phyloP scores from a whole-genome alignment of 1,284 basidiomycete species.

The Cryptococcus sp. region DNA sequence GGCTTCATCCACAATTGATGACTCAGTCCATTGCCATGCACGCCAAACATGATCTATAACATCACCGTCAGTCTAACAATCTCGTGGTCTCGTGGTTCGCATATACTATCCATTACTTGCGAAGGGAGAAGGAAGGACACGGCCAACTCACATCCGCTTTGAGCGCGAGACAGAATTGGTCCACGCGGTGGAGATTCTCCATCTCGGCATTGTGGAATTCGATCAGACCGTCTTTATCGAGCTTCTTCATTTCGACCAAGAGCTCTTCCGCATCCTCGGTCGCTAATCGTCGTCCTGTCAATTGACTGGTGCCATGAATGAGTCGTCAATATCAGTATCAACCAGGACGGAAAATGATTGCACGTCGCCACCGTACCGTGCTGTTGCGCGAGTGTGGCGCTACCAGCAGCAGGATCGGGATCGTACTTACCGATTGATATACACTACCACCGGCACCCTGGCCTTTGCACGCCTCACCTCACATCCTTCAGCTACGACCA shows the following conservation, averaged over 20 bases:
- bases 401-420: neutral
- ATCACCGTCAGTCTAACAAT: neutral
- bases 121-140: neutral
- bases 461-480: constrained; percentile 9
- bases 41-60: constrained; percentile 25
- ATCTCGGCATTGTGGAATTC: constrained; percentile 30
- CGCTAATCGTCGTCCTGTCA: constrained; percentile 22
- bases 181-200: constrained; percentile 21
- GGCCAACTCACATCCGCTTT: constrained; percentile 5
- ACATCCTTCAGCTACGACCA: constrained; percentile 20
- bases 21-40: constrained; percentile 31
- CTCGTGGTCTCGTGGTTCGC: neutral
- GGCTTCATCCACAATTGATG: constrained; percentile 35
- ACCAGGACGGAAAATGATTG: neutral
- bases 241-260: constrained; percentile 21
- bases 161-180: constrained; percentile 22
- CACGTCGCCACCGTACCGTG: neutral
- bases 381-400: too few species aligned
- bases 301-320: constrained; percentile 14
- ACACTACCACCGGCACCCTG: constrained; percentile 28
- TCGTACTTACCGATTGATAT: constrained; percentile 23
- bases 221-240: constrained; percentile 26
- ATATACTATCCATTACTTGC: neutral
- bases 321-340: neutral
- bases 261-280: constrained; percentile 20